Base-by-base conservation (phyloP, 1,284 basidiomycete genomes). In the Cutaneotrichosporon dermatis region DNA sequence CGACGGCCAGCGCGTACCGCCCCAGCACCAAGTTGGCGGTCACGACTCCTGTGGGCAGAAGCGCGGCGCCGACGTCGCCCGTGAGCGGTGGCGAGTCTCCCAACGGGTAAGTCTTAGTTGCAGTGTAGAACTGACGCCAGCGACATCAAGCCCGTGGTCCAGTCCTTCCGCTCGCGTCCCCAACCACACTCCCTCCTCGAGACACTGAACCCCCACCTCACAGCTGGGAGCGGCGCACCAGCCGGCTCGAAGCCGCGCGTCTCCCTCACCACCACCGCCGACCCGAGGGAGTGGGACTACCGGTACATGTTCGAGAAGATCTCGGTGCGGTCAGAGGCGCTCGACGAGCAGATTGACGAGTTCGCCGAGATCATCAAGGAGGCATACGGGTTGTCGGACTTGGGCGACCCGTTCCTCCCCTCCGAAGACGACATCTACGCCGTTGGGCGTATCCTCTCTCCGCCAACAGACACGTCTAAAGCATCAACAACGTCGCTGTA, bases 301-400 rank as follows among this genome's bases (percentile, higher is more conserved):
- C 85, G 88, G 36, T 96, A 96, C 76, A 94, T 95, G 91, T 92
- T 89, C 71, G 92, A 95, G 75, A 92, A 90, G 77, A 81, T 89
- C 15, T 84, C 85, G 1, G 88, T 89, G 69, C 82, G 92, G 40
- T 87, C 89, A 63, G 87, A 88, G 81, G 85, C 60, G 77, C 83
- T 96, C 50, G 92, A 96, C 69, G 86, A 88, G 60, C 81, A 85
- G 59, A 91, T 97, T 68, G 90, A 95, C 67, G 87, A 91, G 55
- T 86, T 89, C 63, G 88, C 85, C 2, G 86, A 88, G 49, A 78
- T 86, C 11, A 80, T 95, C 58, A 82, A 82, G 64, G 82, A 83
- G 43, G 83, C 87, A 61, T 94, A 92, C 72, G 80, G 82, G 0
- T 76, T 93, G 11, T 76, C 54, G 83, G 81, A 90, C 25, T 77